Evolutionary conservation across 2,329 filamentous ascomycete genomes (phyloP).

Genomic region (Chalaropsis ovoidea): DNA sequence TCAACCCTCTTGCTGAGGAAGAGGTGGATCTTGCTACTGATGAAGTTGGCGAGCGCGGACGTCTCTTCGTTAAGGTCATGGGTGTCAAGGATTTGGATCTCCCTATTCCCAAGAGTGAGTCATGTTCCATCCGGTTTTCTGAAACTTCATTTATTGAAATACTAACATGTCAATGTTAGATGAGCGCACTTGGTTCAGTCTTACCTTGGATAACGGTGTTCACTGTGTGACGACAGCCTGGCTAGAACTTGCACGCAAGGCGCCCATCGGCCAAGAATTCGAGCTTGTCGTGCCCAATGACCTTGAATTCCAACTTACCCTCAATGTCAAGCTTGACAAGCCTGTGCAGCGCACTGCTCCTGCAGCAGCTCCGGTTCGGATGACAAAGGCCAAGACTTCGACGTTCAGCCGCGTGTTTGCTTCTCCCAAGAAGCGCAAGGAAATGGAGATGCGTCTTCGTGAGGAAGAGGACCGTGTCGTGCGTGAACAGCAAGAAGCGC

Average conservation of each 20-base stretch:
- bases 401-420: slow-evolving; percentile 87
- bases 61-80: slow-evolving; percentile 97
- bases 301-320: slow-evolving; percentile 94
- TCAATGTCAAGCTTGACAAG: slow-evolving; percentile 88
- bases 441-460: slow-evolving; percentile 73
- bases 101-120: slow-evolving; percentile 77
- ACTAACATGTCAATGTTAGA: slow-evolving; percentile 41
- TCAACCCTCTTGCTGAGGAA: slow-evolving; percentile 60
- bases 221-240: slow-evolving; percentile 96
- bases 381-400: slow-evolving; percentile 60
- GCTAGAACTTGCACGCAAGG: slow-evolving; percentile 82
- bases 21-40: slow-evolving; percentile 54
- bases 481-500: slow-evolving; percentile 53
- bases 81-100: slow-evolving; percentile 92
- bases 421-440: slow-evolving; percentile 93
- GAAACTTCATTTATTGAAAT: not conserved
- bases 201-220: slow-evolving; percentile 95
- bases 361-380: slow-evolving; percentile 47
- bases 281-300: slow-evolving; percentile 95
- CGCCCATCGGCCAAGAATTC: slow-evolving; percentile 95
- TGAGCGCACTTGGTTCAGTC: slow-evolving; percentile 85
- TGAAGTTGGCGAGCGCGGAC: slow-evolving; percentile 76
- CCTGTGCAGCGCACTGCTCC: slow-evolving; percentile 49
- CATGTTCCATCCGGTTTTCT: slow-evolving; percentile 25
- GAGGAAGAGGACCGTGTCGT: slow-evolving; percentile 70